A percentile compares a stretch with the other conserved stretches of the same genome.
These are phyloP conservation scores for Piper longum DNA, from an alignment of 164 flowering plant species.

Conservation along the genomic window DNA sequence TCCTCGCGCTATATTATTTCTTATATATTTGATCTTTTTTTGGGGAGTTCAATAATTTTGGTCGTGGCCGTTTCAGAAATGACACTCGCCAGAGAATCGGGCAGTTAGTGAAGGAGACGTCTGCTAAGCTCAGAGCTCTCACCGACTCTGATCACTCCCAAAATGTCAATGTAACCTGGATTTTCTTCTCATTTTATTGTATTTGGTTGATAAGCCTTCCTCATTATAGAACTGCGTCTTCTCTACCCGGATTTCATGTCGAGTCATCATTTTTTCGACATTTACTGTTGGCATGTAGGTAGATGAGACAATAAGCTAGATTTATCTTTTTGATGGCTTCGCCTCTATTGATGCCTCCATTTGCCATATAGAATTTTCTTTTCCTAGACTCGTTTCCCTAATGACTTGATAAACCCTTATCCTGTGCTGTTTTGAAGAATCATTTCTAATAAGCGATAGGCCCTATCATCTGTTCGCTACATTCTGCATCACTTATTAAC, in stretches of 20 bases:
- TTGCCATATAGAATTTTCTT: neutral
- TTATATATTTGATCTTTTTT: conserved; percentile 1
- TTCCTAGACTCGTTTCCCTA: too few species aligned
- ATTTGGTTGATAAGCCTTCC: too few species aligned
- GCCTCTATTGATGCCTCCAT: neutral
- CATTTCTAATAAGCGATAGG: too few species aligned
- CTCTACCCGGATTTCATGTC: neutral
- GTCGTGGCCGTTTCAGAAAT: conserved; percentile 26
- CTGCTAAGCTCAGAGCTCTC: conserved; percentile 49
- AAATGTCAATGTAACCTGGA: conserved; percentile 19
- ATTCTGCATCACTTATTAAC: neutral
- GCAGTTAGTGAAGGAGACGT: conserved; percentile 54
- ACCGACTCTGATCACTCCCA: conserved; percentile 30
- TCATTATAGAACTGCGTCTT: neutral
- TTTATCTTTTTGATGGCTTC: neutral
- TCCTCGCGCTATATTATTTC: neutral
- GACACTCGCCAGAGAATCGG: conserved; percentile 43
- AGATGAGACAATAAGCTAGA: neutral
- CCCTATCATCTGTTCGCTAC: too few species aligned
- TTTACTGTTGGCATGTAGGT: neutral
- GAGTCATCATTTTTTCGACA: neutral
- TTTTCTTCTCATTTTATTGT: neutral
- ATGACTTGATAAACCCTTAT: too few species aligned
- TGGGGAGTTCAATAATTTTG: neutral
- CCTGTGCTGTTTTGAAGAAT: too few species aligned